Evolutionary conservation across 2,329 filamentous ascomycete species (phyloP).

Genomic region (Huntiella savannae): DNA sequence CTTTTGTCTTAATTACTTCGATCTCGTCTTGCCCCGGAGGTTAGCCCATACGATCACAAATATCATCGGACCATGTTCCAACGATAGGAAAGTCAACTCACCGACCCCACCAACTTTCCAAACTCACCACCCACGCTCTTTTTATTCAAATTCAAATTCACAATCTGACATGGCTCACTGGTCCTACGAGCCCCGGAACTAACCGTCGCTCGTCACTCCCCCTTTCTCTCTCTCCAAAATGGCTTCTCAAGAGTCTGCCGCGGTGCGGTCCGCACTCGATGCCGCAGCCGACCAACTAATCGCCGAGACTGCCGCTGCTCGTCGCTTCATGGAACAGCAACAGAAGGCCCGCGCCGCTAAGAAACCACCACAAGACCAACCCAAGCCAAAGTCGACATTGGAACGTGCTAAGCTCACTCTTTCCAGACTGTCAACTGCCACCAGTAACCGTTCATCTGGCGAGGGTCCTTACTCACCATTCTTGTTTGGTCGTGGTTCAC

Average conservation of each 20-base stretch:
- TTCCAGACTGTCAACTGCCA: constrained; percentile 1
- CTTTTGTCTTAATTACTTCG: neutral
- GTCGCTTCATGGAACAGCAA: constrained; percentile 10
- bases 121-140: neutral
- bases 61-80: too few relatives aligned
- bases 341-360: constrained; percentile 4
- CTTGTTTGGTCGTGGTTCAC: neutral
- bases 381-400: neutral
- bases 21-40: constrained; percentile 6
- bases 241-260: neutral
- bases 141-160: neutral
- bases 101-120: too few relatives aligned
- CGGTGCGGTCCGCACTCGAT: constrained; percentile 12
- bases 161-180: constrained; percentile 3
- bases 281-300: constrained; percentile 11
- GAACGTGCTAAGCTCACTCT: neutral
- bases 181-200: constrained; percentile 3
- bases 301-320: constrained; percentile 9
- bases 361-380: neutral
- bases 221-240: neutral
- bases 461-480: neutral
- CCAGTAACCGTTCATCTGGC: neutral
- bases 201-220: constrained; percentile 1
- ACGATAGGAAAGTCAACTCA: too few relatives aligned
- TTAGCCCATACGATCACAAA: neutral